Percentiles rank a stretch among this genome's conserved stretches.
Evolutionary conservation across 768 basidiomycete species (phyloP).

Genomic region (Boletus rufocinnamomeus): DNA sequence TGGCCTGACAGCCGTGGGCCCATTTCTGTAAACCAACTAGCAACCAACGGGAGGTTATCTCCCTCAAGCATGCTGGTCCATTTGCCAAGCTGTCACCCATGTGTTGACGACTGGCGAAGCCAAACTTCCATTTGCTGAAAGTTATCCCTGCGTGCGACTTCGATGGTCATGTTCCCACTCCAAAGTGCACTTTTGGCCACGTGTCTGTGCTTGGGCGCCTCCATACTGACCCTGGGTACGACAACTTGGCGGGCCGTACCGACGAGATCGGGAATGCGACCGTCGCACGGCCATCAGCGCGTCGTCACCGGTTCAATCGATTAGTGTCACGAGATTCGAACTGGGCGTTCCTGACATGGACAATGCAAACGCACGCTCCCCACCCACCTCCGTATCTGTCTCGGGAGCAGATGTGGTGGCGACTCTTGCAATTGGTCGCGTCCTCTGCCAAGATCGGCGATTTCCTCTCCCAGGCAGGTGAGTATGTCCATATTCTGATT

Average conservation of each 20-base stretch:
- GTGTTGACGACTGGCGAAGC: not conserved
- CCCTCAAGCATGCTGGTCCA: constrained; percentile 1
- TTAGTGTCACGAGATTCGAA: constrained; percentile 24
- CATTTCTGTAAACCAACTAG: not conserved
- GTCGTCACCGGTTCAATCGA: constrained; percentile 17
- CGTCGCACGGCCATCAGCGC: constrained; percentile 19
- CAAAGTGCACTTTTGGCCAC: not conserved
- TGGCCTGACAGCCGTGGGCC: constrained; percentile 13
- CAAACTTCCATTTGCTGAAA: not conserved
- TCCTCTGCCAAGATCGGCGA: constrained; percentile 9
- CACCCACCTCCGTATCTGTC: constrained; percentile 7
- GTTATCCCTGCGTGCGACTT: not conserved
- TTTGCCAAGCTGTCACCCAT: constrained; percentile 3
- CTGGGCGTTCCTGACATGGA: constrained; percentile 16
- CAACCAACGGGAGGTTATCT: constrained; percentile 3
- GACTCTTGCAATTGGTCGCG: not conserved
- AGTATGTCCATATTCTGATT: constrained; percentile 6
- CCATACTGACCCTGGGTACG: constrained; percentile 8
- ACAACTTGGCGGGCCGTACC: constrained; percentile 5
- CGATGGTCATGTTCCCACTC: not conserved
- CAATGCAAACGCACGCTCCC: constrained; percentile 4
- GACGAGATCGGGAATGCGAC: constrained; percentile 22
- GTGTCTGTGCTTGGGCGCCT: constrained; percentile 5
- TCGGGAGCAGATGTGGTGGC: constrained; percentile 15
- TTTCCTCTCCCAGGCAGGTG: not conserved